These are phyloP conservation scores for Sphagnum magellanicum DNA, from an alignment of 228 moss, liverwort and hornwort genomes.

Conservation along the genomic window DNA sequence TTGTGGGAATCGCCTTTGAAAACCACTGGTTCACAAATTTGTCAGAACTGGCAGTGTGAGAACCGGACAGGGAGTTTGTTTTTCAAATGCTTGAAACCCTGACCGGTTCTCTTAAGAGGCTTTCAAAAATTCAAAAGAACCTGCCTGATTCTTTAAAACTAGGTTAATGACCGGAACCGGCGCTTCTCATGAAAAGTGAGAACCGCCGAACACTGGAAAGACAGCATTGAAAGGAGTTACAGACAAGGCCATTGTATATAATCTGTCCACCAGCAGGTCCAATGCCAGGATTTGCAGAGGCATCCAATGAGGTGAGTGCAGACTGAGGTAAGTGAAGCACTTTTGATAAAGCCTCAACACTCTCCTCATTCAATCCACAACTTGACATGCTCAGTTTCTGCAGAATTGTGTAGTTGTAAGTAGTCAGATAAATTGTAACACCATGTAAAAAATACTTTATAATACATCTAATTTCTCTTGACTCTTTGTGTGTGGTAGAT, in stretches of 20 bases:
- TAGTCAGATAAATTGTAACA: too few species aligned
- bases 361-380: conserved; percentile 52
- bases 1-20: too few species aligned
- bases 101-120: background rate
- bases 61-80: too few species aligned
- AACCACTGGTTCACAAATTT: too few species aligned
- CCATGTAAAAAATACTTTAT: too few species aligned
- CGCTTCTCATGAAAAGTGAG: background rate
- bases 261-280: conserved; percentile 46
- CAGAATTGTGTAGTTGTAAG: background rate
- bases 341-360: conserved; percentile 50
- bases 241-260: conserved; percentile 45
- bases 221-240: background rate
- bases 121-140: background rate
- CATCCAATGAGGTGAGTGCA: conserved; percentile 47
- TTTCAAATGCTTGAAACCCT: too few species aligned
- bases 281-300: conserved; percentile 68
- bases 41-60: too few species aligned
- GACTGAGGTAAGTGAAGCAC: conserved; percentile 77
- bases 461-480: too few species aligned
- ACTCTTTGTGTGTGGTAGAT: too few species aligned
- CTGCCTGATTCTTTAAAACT: background rate
- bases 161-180: background rate
- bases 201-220: too few species aligned
- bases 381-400: conserved; percentile 70